These are phyloP conservation scores for Phialocephala sp. DNA, from an alignment of 2,329 filamentous ascomycete genomes.

Conservation along the genomic window DNA sequence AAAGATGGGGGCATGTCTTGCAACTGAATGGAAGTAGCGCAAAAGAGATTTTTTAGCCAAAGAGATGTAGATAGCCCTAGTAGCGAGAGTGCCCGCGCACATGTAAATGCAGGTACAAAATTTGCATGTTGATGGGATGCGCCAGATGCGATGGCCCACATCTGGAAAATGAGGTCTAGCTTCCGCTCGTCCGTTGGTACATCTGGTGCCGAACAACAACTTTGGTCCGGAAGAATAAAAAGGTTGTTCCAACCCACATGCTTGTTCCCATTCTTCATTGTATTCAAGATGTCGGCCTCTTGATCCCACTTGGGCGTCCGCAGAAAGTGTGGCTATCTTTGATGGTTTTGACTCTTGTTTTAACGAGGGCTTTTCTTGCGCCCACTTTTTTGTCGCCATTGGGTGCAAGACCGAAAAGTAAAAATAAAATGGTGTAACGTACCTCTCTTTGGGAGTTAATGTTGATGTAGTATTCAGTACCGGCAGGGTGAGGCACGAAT, in stretches of 20 bases:
- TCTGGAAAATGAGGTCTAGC: slow-evolving; percentile 32
- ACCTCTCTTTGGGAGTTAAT: slow-evolving; percentile 99
- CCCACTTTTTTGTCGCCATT: slow-evolving; percentile 2
- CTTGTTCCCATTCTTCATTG: slow-evolving; percentile 7
- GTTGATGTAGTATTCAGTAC: slow-evolving; percentile 99
- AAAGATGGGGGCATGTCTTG: slow-evolving; percentile 22
- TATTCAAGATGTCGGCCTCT: neutral
- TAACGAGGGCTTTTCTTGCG: neutral
- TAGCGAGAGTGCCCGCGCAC: slow-evolving; percentile 26
- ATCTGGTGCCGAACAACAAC: slow-evolving; percentile 26
- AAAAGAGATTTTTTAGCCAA: slow-evolving; percentile 13
- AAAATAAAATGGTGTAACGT: slow-evolving; percentile 54
- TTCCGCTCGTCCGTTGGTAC: slow-evolving; percentile 41
- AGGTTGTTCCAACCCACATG: slow-evolving; percentile 34
- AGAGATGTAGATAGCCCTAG: slow-evolving; percentile 18
- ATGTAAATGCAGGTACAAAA: slow-evolving; percentile 34
- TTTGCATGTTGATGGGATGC: slow-evolving; percentile 26
- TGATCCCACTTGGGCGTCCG: neutral
- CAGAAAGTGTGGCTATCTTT: neutral
- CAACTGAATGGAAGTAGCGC: slow-evolving; percentile 24
- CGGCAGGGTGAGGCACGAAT: slow-evolving; percentile 92
- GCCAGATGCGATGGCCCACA: slow-evolving; percentile 33
- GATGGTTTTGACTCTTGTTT: neutral
- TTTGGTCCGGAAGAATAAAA: slow-evolving; percentile 33
- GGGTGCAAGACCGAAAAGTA: neutral